phyloP scores from a whole-genome alignment of 1,284 basidiomycete species.

The Phylloporus gajari region DNA sequence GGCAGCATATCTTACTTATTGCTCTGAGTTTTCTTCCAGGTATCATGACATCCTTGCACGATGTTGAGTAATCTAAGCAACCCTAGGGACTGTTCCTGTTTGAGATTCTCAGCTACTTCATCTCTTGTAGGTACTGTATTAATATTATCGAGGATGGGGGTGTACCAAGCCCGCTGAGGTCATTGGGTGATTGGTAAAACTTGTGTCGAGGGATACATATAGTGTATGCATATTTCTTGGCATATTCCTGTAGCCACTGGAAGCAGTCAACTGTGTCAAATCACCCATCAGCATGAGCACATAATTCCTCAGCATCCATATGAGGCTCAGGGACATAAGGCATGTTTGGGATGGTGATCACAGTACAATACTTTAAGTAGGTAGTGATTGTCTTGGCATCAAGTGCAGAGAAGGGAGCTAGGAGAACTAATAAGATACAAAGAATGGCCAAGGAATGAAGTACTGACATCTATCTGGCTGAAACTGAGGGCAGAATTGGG shows the following conservation, averaged over 20 bases:
- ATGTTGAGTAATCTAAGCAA: background rate
- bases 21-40: background rate
- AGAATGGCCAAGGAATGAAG: background rate
- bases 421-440: background rate
- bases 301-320: background rate
- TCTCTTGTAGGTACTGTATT: background rate
- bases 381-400: background rate
- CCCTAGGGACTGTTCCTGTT: background rate
- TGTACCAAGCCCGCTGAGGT: background rate
- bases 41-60: background rate
- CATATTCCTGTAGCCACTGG: conserved; percentile 2
- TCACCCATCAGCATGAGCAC: background rate
- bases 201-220: background rate
- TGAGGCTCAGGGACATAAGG: background rate
- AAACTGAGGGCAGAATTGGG: background rate
- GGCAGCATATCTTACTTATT: background rate
- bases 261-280: background rate
- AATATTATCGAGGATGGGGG: background rate
- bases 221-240: background rate
- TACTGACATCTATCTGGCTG: background rate
- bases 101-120: background rate
- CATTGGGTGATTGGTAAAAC: background rate
- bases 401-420: background rate
- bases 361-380: no score
- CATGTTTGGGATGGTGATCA: background rate